Base-by-base conservation (phyloP, 1,284 basidiomycete species). In the Boletus smithii region DNA sequence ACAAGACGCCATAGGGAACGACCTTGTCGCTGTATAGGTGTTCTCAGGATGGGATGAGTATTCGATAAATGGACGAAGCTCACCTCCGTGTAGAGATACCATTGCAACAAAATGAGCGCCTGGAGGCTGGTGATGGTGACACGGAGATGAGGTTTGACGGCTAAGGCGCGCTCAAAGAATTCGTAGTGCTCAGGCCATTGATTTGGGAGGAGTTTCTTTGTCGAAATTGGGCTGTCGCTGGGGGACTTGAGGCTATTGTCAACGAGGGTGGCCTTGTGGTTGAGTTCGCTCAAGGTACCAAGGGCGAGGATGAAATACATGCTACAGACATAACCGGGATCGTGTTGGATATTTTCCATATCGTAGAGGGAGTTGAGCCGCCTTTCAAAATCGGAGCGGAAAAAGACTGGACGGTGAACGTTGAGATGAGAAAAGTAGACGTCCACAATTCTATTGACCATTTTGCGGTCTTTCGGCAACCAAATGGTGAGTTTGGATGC, bases 71-170 rank as follows among this genome's bases (percentile, higher is more conserved):
- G 42, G 16, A 23, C 20, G 17, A 22, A 20, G 63, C 77, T 50
- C 55, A 87, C 88, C 75, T 91, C 88, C 17, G 84, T 88, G 57
- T 91, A 91, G 17, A 91, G 72, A 66, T 90, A 90, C 88, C 87
- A 91, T 47, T 91, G 88, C 32, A 91, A 66, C 8, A 91, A 66
- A 24, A 90, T 88, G 43, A 91, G 73, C 2, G 88, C 85, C 63
- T 91, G 88, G 50, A 91, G 67, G 61, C 85, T 88, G 5, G 83
- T 82, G 24, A 89, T 77, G 4, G 86, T 88, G 58, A 90, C 86
- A 17, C 84, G 78, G 34, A 91, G 69, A 53, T 91, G 85, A 8
- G 87, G 84, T 60, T 91, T 89, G 55, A 88, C 76, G 18, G 77
- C 73, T 4, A 91, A 66, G 4, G 88, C 87, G 23, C 83, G 75